Evolutionary conservation across 495 filamentous ascomycete genomes (phyloP).

Genomic region (Pyrenula aspistea): DNA sequence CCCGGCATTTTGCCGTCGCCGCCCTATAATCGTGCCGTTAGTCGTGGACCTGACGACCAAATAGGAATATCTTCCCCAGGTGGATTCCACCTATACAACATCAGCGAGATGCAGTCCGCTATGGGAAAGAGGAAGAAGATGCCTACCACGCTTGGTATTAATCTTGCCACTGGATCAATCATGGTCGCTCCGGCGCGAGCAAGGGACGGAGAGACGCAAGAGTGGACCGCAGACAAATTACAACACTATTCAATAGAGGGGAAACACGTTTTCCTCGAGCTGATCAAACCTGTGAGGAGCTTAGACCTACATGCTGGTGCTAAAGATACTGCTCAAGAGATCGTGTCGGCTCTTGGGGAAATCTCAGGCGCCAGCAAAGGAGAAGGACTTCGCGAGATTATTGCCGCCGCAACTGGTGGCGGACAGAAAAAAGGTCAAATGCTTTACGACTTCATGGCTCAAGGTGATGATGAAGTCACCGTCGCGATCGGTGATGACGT

Average conservation of each 20-base stretch:
- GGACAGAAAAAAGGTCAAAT: conserved; percentile 71
- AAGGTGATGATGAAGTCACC: conserved; percentile 93
- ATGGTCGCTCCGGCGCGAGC: conserved; percentile 81
- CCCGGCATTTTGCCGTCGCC: conserved; percentile 42
- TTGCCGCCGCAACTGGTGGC: conserved; percentile 58
- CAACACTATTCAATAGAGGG: conserved; percentile 93
- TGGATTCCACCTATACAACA: conserved; percentile 85
- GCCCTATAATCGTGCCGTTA: conserved; percentile 41
- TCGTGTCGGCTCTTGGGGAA: conserved; percentile 77
- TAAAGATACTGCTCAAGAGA: conserved; percentile 92
- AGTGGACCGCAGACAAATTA: conserved; percentile 89
- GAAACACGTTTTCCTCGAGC: conserved; percentile 93
- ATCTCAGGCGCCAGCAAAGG: conserved; percentile 73
- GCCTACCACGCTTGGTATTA: conserved; percentile 86
- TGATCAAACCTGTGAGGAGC: conserved; percentile 82
- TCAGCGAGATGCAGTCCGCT: conserved; percentile 89
- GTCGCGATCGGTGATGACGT: conserved; percentile 87
- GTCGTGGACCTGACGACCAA: conserved; percentile 23
- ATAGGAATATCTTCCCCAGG: conserved; percentile 43
- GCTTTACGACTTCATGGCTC: conserved; percentile 91
- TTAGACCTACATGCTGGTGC: conserved; percentile 94
- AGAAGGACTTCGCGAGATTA: conserved; percentile 75
- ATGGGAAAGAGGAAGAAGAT: conserved; percentile 97
- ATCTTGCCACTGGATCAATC: conserved; percentile 72
- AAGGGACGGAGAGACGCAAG: conserved; percentile 67